Percentiles rank a stretch among this genome's conserved stretches.
Conservation (phyloP, 768 basidiomycete genomes). For the Mycena chlorophos region DNA sequence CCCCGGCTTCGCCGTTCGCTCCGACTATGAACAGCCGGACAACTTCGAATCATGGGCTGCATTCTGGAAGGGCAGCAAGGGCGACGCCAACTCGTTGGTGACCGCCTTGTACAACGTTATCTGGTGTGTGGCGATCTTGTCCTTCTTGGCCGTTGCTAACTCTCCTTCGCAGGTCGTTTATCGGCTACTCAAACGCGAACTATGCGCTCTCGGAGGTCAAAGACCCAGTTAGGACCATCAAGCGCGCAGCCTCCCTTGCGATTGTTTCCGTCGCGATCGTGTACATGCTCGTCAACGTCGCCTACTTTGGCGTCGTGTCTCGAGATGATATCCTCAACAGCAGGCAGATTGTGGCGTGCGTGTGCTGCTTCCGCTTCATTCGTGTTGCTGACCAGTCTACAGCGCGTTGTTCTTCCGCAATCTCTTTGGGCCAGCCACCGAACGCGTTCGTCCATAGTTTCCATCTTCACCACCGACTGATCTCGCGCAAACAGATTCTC, state of each 20-base stretch:
- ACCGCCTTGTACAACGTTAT: conserved; percentile 55
- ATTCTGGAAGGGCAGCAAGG: conserved; percentile 43
- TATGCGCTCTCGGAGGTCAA: conserved; percentile 65
- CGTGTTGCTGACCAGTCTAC: neutral
- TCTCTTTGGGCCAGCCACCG: conserved; percentile 56
- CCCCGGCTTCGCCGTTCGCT: conserved; percentile 40
- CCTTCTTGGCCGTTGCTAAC: neutral
- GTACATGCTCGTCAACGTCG: conserved; percentile 63
- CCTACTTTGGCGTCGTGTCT: conserved; percentile 68
- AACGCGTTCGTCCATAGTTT: conserved; percentile 39
- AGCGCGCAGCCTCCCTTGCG: conserved; percentile 64
- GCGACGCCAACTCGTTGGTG: conserved; percentile 50
- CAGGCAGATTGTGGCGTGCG: conserved; percentile 55
- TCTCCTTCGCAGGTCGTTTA: conserved; percentile 41
- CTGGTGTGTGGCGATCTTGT: conserved; percentile 18
- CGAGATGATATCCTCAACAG: conserved; percentile 61
- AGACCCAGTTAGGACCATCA: conserved; percentile 62
- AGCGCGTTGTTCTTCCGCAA: conserved; percentile 63
- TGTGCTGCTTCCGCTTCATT: conserved; percentile 1
- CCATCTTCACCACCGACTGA: neutral
- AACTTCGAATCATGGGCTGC: conserved; percentile 33
- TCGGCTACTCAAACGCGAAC: conserved; percentile 68
- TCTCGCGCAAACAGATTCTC: conserved; percentile 21
- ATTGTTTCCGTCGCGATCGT: conserved; percentile 52
- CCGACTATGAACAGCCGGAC: conserved; percentile 33